Percentiles rank a stretch among this genome's conserved stretches.
Conservation (phyloP, 2,329 filamentous ascomycete species). For the Elsinoe fawcettii region DNA sequence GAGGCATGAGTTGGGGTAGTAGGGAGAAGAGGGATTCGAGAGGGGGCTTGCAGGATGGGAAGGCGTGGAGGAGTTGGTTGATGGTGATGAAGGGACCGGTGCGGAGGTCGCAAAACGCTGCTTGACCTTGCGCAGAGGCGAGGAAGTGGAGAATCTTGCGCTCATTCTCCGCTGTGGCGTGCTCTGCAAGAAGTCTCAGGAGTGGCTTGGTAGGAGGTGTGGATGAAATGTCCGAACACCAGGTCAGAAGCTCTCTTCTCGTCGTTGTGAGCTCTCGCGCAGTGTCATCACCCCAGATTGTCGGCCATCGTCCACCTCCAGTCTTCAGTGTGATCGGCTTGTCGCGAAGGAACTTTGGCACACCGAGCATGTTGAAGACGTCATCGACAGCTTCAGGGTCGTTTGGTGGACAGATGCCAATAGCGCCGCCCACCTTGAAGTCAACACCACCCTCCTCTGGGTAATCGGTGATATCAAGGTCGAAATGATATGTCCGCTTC, state of each 20-base stretch:
- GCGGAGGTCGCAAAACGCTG: conserved; percentile 83
- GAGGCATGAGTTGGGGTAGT: conserved; percentile 85
- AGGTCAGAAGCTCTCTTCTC: conserved; percentile 82
- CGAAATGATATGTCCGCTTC: conserved; percentile 96
- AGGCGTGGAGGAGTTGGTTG: conserved; percentile 78
- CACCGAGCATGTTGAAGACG: conserved; percentile 69
- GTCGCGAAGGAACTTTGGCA: conserved; percentile 76
- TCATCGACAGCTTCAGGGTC: conserved; percentile 69
- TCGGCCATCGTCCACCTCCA: conserved; percentile 80
- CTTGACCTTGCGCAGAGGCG: conserved; percentile 82
- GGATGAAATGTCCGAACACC: conserved; percentile 91
- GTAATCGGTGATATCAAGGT: conserved; percentile 93
- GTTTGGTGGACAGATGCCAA: conserved; percentile 88
- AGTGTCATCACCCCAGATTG: conserved; percentile 91
- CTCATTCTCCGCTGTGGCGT: conserved; percentile 71
- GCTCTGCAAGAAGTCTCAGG: conserved; percentile 76
- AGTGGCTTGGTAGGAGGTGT: conserved; percentile 84
- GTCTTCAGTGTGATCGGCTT: conserved; percentile 76
- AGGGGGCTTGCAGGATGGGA: conserved; percentile 84
- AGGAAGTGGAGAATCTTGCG: conserved; percentile 82
- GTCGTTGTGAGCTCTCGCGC: conserved; percentile 82
- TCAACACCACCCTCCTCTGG: conserved; percentile 76
- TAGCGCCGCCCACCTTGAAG: conserved; percentile 93
- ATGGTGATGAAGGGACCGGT: conserved; percentile 80
- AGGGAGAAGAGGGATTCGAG: conserved; percentile 72